Base-by-base conservation (phyloP, 2,329 filamentous ascomycete species). In the Calonectria montana region DNA sequence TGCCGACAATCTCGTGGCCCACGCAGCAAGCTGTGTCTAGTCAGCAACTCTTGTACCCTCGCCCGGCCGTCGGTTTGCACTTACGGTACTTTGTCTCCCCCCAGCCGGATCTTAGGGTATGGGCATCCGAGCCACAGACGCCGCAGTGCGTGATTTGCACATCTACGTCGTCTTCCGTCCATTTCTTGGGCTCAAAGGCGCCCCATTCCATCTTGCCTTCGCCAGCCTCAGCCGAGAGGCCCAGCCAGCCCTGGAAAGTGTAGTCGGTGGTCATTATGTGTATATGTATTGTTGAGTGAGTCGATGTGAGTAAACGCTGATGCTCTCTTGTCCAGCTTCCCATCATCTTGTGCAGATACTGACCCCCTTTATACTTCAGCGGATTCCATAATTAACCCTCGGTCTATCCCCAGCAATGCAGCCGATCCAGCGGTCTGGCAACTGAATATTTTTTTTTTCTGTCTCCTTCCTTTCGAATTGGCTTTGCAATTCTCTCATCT, bases 1-100 rank as follows among this genome's bases (percentile, higher is more conserved):
- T 87, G 21, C 91, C 91, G 61, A 93, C 87, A 23, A 93, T 92
- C 76, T 93, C 91, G 80, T 93, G 91, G 67, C 91, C 91, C n/a
- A 91, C 89, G 18, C 88, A 88, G 77, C 86, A 87, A 31, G 86
- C 86, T 82, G 78, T 73, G 7, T 21, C 41, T 23, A 3, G 41
- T 67, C 27, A 61, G 67, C 31, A 50, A 45, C 21, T 31, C 53
- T 35, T 2, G 13, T n/a, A 18, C 0, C 13, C 37, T 62, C 25
- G 7, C 10, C 18, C 21, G 5, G 18, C 4, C 8, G 37, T 9
- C 18, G 9, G 16, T 9, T 27, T 9, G 23, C 23, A 62, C 67
- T 61, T 55, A 70, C 62, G 69, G 63, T 64, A 55, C n/a, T 59
- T 37, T 37, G 64, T 57, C 65, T 80, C 76, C 45, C 75, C 82